Evolutionary conservation across 208 protist species (phyloP).

Genomic region (Acanthamoeba quina): DNA sequence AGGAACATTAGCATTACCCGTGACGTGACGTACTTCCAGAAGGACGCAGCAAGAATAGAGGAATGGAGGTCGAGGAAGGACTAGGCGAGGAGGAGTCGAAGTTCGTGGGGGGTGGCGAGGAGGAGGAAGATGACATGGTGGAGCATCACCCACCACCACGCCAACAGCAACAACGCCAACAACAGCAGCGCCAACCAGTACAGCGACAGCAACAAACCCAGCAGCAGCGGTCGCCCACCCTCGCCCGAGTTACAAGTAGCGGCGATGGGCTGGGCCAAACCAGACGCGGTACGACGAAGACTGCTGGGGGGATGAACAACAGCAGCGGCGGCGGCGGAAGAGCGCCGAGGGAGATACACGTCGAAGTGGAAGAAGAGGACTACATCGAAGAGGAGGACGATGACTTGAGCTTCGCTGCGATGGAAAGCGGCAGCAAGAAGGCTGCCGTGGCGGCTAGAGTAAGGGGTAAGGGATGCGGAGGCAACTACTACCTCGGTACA

Average conservation of each 20-base stretch:
- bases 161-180: background rate
- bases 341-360: background rate
- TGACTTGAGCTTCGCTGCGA: slow-evolving; percentile 12
- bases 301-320: background rate
- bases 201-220: no score
- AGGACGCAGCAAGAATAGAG: background rate
- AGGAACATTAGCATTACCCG: no score
- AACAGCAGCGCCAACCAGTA: no score
- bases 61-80: background rate
- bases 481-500: slow-evolving; percentile 25
- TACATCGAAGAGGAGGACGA: background rate
- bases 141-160: background rate
- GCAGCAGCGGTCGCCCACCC: background rate
- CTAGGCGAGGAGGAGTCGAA: background rate
- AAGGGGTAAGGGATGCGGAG: background rate
- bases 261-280: background rate
- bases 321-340: background rate
- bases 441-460: background rate
- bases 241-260: background rate
- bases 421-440: background rate
- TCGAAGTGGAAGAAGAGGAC: background rate
- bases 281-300: background rate
- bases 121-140: background rate
- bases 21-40: no score
- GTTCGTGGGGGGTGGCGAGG: background rate